Base-by-base conservation (phyloP, 2,329 filamentous ascomycete genomes). In the Fusarium sterilihyphosum region DNA sequence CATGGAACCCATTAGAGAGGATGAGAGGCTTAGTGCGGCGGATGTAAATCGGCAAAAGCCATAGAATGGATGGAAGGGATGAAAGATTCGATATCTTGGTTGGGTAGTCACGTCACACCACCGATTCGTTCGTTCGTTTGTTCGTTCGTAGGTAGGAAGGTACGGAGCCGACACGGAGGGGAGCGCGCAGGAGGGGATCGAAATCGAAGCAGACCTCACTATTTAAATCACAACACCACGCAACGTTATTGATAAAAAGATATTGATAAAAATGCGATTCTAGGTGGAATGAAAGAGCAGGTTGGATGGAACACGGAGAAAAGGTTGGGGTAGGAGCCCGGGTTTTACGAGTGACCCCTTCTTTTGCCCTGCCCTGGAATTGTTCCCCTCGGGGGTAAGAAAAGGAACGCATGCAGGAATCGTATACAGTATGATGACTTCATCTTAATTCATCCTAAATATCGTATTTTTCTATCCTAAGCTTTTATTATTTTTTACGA, bases 41-140 rank as follows among this genome's bases (percentile, higher is more conserved):
- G 64, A 52, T 60, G 70, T 59, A 29, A 52, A 62, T 64, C 60
- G 63, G 58, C 59, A 74, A 74, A 62, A 56, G 71, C 70, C 76
- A 78, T 52, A 46, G 47, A 60, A 37, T 33, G 47, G 61, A 73
- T 52, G 46, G 50, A 60, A 37, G 37, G 47, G 61, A 73, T 44
- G 57, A 35, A 35, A 20, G 16, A 46, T 52, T 44, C 56, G 49
- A 49, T 46, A 43, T 35, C 26, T 63, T 41, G 35, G 59, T 69
- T 54, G 47, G 75, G 76, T 71, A 75, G 76, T 77, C 76, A 77
- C 76, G 76, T 77, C 76, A 78, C 76, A 73, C 70, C 67, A 78
- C 49, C 8, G 24, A 40, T 37, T 17, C 24, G 33, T 38, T 9
- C 8, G 61, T 54, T 18, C 35, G 35, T 35, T 35, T 7, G 33